Conservation (phyloP, 1,139 yeast species). For the Meyerozyma sp. region DNA sequence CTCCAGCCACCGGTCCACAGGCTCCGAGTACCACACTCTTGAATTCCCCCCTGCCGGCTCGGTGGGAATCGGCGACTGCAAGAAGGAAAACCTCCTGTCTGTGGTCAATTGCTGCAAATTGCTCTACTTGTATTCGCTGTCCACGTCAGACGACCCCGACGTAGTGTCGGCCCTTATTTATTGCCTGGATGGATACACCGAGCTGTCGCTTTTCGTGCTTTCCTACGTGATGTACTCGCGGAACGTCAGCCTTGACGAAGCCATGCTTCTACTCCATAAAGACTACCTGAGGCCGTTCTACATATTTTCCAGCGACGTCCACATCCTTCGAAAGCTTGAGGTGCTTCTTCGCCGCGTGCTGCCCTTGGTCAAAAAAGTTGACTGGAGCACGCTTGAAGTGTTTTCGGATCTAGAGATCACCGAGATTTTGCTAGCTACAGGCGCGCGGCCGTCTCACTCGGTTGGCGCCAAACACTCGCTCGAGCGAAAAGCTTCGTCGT, state of each 20-base stretch:
- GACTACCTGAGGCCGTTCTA: slow-evolving; percentile 75
- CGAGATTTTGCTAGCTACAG: slow-evolving; percentile 23
- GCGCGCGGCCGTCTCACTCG: background rate
- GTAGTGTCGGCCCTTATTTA: slow-evolving; percentile 49
- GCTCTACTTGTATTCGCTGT: slow-evolving; percentile 37
- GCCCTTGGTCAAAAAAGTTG: slow-evolving; percentile 28
- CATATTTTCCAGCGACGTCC: slow-evolving; percentile 71
- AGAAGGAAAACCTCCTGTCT: slow-evolving; percentile 48
- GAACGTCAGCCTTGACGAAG: slow-evolving; percentile 48
- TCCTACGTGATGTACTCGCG: slow-evolving; percentile 68
- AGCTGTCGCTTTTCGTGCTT: slow-evolving; percentile 68
- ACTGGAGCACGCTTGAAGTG: slow-evolving; percentile 24
- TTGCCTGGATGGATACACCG: slow-evolving; percentile 92
- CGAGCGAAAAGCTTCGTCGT: background rate
- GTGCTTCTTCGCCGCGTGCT: slow-evolving; percentile 51
- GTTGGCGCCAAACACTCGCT: background rate
- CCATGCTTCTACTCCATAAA: slow-evolving; percentile 55
- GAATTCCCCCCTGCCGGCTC: slow-evolving; percentile 86
- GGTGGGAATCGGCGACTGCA: slow-evolving; percentile 65
- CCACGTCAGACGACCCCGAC: slow-evolving; percentile 18
- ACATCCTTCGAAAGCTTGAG: slow-evolving; percentile 59
- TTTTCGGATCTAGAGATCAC: slow-evolving; percentile 29
- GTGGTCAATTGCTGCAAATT: slow-evolving; percentile 63
- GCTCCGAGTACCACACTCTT: slow-evolving; percentile 32
- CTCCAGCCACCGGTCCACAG: slow-evolving; percentile 12